Percentiles rank a stretch among this genome's conserved stretches.
Evolutionary conservation across 164 flowering plant species (phyloP).

Genomic region (Vitis rotundifolia): DNA sequence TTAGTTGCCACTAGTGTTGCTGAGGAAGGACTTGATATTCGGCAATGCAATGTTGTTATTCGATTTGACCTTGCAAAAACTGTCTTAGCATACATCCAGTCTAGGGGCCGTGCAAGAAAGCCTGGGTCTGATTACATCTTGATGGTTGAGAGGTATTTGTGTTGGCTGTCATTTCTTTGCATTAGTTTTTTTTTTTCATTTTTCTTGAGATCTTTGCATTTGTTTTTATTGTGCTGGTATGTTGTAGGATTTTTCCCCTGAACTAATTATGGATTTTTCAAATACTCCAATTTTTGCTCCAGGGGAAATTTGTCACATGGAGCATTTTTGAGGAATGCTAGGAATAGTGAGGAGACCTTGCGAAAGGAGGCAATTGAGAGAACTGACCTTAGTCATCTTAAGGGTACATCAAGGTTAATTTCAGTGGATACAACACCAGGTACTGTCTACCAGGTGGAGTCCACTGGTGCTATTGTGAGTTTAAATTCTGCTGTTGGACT

Average conservation of each 20-base stretch:
- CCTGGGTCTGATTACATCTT: constrained; percentile 98
- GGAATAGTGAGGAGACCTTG: constrained; percentile 98
- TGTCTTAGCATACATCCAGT: constrained; percentile 97
- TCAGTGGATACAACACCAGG: constrained; percentile 66
- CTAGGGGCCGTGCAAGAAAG: constrained; percentile 98
- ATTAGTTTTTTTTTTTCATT: not conserved
- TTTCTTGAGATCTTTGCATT: not conserved
- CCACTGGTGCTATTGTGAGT: constrained; percentile 98
- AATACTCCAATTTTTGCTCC: constrained; percentile 2
- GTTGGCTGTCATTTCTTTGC: not conserved
- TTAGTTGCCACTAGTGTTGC: constrained; percentile 99
- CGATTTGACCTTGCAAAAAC: constrained; percentile 99
- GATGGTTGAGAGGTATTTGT: constrained; percentile 93
- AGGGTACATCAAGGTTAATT: constrained; percentile 61
- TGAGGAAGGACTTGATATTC: constrained; percentile 98
- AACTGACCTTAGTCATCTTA: constrained; percentile 94
- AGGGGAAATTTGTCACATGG: constrained; percentile 92
- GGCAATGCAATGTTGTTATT: constrained; percentile 99
- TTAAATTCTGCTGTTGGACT: constrained; percentile 99
- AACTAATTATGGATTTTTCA: not conserved
- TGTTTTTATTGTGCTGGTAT: not conserved
- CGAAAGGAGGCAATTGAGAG: constrained; percentile 95
- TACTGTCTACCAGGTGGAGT: constrained; percentile 88
- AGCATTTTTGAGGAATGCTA: constrained; percentile 87
- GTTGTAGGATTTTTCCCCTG: not conserved